Conservation (phyloP, 306 rosid species). For the Clitoria ternatea region DNA sequence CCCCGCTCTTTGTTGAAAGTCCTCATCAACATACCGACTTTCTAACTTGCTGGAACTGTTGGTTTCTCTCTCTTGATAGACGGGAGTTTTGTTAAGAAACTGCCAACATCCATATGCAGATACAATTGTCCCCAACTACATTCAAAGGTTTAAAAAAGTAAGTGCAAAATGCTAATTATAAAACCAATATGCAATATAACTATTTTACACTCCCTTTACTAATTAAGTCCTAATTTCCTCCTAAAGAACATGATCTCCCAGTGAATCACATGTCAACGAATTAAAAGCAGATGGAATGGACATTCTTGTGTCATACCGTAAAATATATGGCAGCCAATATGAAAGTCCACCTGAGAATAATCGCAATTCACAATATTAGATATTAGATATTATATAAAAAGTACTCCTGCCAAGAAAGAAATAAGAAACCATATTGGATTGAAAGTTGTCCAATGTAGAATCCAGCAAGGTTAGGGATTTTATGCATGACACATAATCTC, state of each 20-base stretch:
- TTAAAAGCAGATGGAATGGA: not conserved
- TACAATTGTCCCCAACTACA: slow-evolving; percentile 55
- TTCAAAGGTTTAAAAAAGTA: slow-evolving; percentile 2
- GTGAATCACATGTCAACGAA: not conserved
- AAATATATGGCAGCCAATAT: slow-evolving; percentile 60
- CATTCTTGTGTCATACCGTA: slow-evolving; percentile 48
- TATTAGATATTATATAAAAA: too few relatives aligned
- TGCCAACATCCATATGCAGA: slow-evolving; percentile 79
- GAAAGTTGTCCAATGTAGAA: too few relatives aligned
- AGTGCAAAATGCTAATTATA: not conserved
- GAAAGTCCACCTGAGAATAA: slow-evolving; percentile 82
- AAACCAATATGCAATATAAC: not conserved
- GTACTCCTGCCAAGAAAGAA: too few relatives aligned
- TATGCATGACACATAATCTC: too few relatives aligned
- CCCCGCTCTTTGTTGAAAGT: slow-evolving; percentile 47
- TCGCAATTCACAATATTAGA: not conserved
- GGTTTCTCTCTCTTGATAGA: slow-evolving; percentile 19
- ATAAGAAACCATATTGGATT: too few relatives aligned
- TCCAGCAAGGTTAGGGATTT: too few relatives aligned
- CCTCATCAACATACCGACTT: slow-evolving; percentile 41
- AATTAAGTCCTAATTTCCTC: not conserved
- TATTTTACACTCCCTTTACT: not conserved
- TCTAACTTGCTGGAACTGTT: slow-evolving; percentile 37
- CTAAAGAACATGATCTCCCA: not conserved
- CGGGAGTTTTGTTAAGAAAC: slow-evolving; percentile 22